Evolutionary conservation across 345 rosid species (phyloP).

Genomic region (Salix purpurea): DNA sequence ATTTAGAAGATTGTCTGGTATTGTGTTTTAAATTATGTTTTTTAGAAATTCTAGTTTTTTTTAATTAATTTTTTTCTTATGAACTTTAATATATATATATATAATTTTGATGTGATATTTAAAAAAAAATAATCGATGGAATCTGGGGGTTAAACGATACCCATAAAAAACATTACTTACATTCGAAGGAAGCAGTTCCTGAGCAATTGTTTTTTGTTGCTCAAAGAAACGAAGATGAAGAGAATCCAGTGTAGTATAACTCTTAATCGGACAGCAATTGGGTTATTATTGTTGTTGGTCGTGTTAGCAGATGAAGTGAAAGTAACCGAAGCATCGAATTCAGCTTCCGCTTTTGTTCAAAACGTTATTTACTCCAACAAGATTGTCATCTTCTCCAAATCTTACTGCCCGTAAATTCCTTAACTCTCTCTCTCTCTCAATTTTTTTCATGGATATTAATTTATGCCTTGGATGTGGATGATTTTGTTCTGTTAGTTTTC

Average conservation of each 20-base stretch:
- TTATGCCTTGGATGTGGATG: not conserved
- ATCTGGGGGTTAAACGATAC: no score
- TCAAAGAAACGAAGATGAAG: not conserved
- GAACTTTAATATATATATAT: no score
- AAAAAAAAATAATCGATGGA: no score
- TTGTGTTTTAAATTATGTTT: no score
- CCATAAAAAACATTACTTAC: no score
- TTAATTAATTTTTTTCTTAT: no score
- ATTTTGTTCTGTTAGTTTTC: no score
- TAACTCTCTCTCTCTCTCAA: not conserved
- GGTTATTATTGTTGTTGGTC: constrained; percentile 7
- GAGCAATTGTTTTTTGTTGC: not conserved
- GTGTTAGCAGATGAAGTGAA: constrained; percentile 17
- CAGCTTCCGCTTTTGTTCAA: constrained; percentile 80
- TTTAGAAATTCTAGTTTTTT: no score
- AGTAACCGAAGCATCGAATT: constrained; percentile 42
- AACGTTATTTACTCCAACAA: constrained; percentile 73
- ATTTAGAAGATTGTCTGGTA: no score
- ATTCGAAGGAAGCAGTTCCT: no score
- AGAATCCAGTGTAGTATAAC: not conserved
- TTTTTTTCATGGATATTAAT: not conserved
- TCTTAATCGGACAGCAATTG: not conserved
- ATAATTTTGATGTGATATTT: no score
- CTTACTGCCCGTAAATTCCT: constrained; percentile 26
- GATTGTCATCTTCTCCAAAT: constrained; percentile 35